phyloP scores from a whole-genome alignment of 805 yeast species.

The Hanseniaspora vineae region DNA sequence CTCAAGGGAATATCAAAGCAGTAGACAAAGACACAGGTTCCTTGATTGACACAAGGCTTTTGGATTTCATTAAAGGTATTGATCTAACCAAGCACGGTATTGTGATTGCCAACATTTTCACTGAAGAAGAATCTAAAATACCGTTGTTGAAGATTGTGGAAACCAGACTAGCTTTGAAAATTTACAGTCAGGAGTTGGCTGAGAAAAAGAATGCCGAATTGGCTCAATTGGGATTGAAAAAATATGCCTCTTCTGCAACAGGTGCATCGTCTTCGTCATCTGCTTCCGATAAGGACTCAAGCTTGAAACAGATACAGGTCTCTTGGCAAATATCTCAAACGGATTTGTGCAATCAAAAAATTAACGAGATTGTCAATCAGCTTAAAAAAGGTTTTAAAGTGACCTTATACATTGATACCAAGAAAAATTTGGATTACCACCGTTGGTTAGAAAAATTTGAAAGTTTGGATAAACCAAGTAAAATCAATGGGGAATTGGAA shows the following conservation, averaged over 20 bases:
- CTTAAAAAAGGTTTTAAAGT: slow-evolving; percentile 32
- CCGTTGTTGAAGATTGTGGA: slow-evolving; percentile 20
- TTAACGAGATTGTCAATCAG: slow-evolving; percentile 33
- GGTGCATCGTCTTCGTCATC: neutral
- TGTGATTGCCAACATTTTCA: slow-evolving; percentile 14
- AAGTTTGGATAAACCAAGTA: neutral
- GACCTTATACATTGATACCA: slow-evolving; percentile 30
- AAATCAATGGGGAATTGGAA: no score
- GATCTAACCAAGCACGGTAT: slow-evolving; percentile 16
- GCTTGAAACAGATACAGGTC: slow-evolving; percentile 34
- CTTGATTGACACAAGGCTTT: slow-evolving; percentile 12
- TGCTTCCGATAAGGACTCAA: slow-evolving; percentile 14
- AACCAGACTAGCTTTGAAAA: slow-evolving; percentile 15
- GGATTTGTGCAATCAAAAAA: slow-evolving; percentile 41
- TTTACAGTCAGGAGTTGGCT: slow-evolving; percentile 18
- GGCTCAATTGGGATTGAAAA: slow-evolving; percentile 9
- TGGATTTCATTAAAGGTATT: slow-evolving; percentile 14
- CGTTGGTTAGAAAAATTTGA: slow-evolving; percentile 20
- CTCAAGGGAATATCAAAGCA: slow-evolving; percentile 14
- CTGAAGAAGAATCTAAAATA: slow-evolving; percentile 8
- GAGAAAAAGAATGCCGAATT: slow-evolving; percentile 16
- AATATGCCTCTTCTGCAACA: neutral
- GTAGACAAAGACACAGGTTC: slow-evolving; percentile 13
- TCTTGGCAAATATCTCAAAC: slow-evolving; percentile 45
- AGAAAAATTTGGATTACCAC: slow-evolving; percentile 12